These are phyloP conservation scores for Phytophthora crassamura DNA, from an alignment of 352 stramenopile species.

Conservation along the genomic window DNA sequence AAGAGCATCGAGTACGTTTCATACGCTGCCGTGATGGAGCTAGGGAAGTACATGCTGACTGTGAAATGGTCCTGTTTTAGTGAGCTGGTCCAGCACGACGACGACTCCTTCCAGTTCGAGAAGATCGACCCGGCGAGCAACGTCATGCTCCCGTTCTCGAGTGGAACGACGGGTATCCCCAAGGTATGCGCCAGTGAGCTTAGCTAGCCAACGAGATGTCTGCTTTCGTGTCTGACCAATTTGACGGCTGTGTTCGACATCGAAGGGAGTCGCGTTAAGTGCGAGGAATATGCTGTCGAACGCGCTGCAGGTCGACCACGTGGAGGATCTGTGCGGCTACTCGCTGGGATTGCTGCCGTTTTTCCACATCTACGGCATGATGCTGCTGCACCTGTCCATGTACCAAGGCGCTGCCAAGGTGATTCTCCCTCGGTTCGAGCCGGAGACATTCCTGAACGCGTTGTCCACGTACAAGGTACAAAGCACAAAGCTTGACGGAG, in stretches of 20 bases:
- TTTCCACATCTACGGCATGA: conserved; percentile 96
- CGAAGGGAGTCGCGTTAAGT: conserved; percentile 64
- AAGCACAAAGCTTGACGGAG: not conserved
- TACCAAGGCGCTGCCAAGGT: conserved; percentile 86
- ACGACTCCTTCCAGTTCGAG: conserved; percentile 48
- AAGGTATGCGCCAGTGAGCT: too few relatives aligned
- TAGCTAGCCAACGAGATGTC: not conserved
- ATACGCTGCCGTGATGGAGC: not conserved
- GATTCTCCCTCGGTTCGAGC: conserved; percentile 91
- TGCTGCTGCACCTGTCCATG: conserved; percentile 82
- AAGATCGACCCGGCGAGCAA: conserved; percentile 62
- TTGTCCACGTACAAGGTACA: conserved; percentile 72
- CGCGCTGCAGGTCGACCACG: conserved; percentile 78
- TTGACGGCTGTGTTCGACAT: not conserved
- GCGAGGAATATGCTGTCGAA: conserved; percentile 92
- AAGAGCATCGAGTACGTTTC: conserved; percentile 62
- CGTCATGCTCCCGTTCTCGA: conserved; percentile 91
- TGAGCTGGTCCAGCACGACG: conserved; percentile 45
- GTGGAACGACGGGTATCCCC: conserved; percentile 92
- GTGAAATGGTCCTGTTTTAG: conserved; percentile 48
- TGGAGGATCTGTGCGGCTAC: conserved; percentile 65
- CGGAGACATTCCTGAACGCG: conserved; percentile 84
- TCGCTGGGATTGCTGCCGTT: conserved; percentile 89
- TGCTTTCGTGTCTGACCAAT: not conserved
- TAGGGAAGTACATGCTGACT: conserved; percentile 10